Evolutionary conservation across 116 monocot species (phyloP), one percentile per base, ranked within the genome.

Genomic region (Trichopus zeylanicus): DNA sequence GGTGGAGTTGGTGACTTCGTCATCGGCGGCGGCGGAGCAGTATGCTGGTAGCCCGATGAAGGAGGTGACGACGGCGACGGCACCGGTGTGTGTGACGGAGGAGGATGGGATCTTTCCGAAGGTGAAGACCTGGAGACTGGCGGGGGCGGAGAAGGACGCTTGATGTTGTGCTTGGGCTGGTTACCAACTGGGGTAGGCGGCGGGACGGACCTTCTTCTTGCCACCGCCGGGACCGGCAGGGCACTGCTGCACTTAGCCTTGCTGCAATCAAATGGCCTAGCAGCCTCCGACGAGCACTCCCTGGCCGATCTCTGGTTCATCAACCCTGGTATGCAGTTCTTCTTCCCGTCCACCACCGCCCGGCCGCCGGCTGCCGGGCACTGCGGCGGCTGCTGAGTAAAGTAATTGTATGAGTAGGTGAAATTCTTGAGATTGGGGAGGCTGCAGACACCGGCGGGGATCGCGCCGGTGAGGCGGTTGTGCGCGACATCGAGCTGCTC

Each of bases 331-430:
- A 89, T 81, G 64, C 89, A 89, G 60, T 89, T 89, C 30, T 55
- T 54, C 53, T 57, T 61, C 8, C 57, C 73, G 32, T 76, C 85
- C n/a, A 51, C 0, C 47, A 56, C 29, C 32, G 23, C 26, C 54
- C 49, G 48, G 13, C 42, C 35, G 16, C 21, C 48, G n/a, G 10
- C 42, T n/a, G 28, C 23, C 28, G 24, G 46, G 19, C 46, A 46
- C 15, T 9, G 8, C 46, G 46, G 5, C 18, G 39, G 28, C 51
- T 22, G n/a, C 22, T 57, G 15, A 0, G 1, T 28, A 65, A 88
- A 83, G 70, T 75, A 83, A 51, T 88, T 89, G 34, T 89, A 77
- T 2, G 77, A 68, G 51, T 35, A 84, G 15, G 84, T 89, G 61
- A 89, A 84, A 48, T 89, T 81, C 65, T 73, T 16, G 18, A 89